Base-by-base conservation (phyloP, 176 grass and related monocot genomes). In the Avena eriantha region DNA sequence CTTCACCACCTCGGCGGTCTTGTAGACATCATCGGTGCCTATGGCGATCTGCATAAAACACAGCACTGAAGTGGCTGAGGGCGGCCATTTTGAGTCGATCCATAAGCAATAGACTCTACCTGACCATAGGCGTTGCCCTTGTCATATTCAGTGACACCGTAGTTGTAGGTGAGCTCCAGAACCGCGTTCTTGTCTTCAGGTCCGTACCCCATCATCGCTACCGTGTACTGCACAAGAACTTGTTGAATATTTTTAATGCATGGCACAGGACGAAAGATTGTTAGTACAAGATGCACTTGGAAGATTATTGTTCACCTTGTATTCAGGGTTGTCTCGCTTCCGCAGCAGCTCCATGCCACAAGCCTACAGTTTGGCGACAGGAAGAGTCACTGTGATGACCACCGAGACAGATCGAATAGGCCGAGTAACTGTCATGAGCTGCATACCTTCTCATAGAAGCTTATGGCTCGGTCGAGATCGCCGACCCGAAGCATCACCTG, bases 21-120 rank as follows among this genome's bases (percentile, higher is more conserved):
- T 95, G 80, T 95, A 98, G 43, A 95, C 95, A 14, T 98, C 83
- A 14, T 95, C 89, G 17, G 95, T 98, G 74, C 95, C 91, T 17
- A 98, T 87, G 23, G 93, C 95, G 22, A 98, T 95, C 93, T 98
- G 34, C 2, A 26, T 56, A 43, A 26, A 80, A 17, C 14, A 14
- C 4, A n/a, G 15, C 18, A 50, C 77, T 4, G 22, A 1, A 14
- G 9, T 0, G 4, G 3, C 22, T 73, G 23, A 34, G 45, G 63
- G 66, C 66, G 14, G 63, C 5, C 15, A 21, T 29, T 1, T 18
- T 22, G 15, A 53, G 2, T 16, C 18, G 19, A 41, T 7, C 39
- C 46, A 19, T 9, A 39, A 16, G n/a, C 51, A 24, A 67, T 7
- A 49, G 18, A 2, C 72, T 24, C 19, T 46, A 93, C 93, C 86